Base-by-base conservation (phyloP, 257 asterid species). In the Nicotiana tabacum region DNA sequence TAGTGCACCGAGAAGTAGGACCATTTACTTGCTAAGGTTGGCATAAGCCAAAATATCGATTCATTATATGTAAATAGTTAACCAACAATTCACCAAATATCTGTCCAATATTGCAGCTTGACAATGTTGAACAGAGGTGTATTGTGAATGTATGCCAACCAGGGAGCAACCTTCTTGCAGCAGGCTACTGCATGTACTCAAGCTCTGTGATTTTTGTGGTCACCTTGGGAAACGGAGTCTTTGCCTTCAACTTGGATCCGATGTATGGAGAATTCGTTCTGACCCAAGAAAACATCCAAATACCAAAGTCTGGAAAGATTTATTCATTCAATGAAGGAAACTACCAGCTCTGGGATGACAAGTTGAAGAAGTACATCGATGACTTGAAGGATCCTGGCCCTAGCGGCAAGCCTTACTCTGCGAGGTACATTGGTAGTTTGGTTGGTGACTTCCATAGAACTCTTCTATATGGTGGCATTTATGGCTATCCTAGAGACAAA, bases 121-220 rank as follows among this genome's bases (percentile, higher is more conserved):
- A 83, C 89, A 84, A 46, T 16, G 80, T 27, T 48, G 76, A 77
- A 48, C 92, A 92, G 81, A 90, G 86, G 85, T 95, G 99, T 29
- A 79, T 96, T 0, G 97, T 96, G 85, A 94, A 88, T 80, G 98
- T 94, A 3, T 96, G 99, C 89, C 99, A 96, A 85, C 98, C 98
- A 0, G 98, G 98, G 12, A 88, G 69, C 82, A 96, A 94, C 90
- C 93, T 96, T 18, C 95, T 96, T 4, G 97, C 96, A 13, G 97
- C 98, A 13, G 99, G 99, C 13, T 96, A 96, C 84, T 96, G 99
- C 91, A 90, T 94, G 95, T 96, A 96, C 90, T 96, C 99, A 7
- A 94, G 98, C 94, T 94, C 98, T 0, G 84, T 92, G 2, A 91
- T 96, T 78, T 96, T 96, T 43, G 95, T 91, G 15, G 18, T 96